phyloP scores from a whole-genome alignment of 306 rosid genomes.

The Dalbergia oliveri region DNA sequence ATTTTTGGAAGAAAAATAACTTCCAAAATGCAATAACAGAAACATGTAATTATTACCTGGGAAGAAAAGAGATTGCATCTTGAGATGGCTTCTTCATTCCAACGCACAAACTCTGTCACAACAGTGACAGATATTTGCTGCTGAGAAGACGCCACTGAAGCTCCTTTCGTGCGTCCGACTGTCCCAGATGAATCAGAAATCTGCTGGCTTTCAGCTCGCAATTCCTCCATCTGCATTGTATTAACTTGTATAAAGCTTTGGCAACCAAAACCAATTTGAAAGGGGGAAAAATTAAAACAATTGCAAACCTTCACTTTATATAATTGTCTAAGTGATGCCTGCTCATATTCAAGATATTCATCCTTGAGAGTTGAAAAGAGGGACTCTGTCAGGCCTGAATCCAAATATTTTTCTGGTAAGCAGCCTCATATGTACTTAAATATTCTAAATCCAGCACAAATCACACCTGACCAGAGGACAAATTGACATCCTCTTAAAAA shows the following conservation, averaged over 20 bases:
- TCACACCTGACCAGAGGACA: not conserved
- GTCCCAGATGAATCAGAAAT: constrained; percentile 85
- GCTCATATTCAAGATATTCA: constrained; percentile 97
- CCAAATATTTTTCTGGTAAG: constrained; percentile 40
- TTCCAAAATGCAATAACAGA: constrained; percentile 32
- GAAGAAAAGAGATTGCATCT: constrained; percentile 93
- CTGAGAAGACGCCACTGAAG: constrained; percentile 78
- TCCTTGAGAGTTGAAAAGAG: constrained; percentile 93
- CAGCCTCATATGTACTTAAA: constrained; percentile 31
- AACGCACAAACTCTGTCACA: constrained; percentile 96
- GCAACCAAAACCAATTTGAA: constrained; percentile 41
- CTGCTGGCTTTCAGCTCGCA: constrained; percentile 87
- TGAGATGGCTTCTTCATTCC: constrained; percentile 99
- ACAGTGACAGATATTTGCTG: constrained; percentile 98
- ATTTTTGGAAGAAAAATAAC: constrained; percentile 8
- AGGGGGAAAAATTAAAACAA: constrained; percentile 30
- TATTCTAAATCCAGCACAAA: constrained; percentile 31
- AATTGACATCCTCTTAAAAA: constrained; percentile 8
- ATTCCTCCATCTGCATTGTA: constrained; percentile 83
- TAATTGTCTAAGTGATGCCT: constrained; percentile 90
- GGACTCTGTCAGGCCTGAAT: constrained; percentile 93
- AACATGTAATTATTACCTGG: constrained; percentile 66
- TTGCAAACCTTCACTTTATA: constrained; percentile 85
- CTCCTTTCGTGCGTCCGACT: constrained; percentile 91
- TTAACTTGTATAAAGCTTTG: constrained; percentile 33